Conservation (phyloP, 1,139 yeast genomes). For the Pneumocystis jirovecii region DNA sequence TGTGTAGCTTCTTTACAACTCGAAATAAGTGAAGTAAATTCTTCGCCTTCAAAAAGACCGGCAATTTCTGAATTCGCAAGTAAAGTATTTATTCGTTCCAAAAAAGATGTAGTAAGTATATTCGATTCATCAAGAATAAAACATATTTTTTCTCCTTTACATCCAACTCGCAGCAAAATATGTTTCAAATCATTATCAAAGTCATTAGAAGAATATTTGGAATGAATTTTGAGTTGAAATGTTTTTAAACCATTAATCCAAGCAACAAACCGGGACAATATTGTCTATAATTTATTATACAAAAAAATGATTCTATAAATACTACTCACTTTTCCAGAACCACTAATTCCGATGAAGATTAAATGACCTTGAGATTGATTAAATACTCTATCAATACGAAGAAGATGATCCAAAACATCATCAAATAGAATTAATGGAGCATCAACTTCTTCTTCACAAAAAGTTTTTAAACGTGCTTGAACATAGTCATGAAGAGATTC, state of each 20-base stretch:
- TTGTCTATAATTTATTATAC: constrained; percentile 27
- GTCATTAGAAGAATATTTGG: constrained; percentile 41
- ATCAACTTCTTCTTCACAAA: constrained; percentile 63
- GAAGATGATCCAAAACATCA: constrained; percentile 57
- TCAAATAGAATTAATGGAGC: constrained; percentile 49
- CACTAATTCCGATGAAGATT: constrained; percentile 72
- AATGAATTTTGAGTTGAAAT: constrained; percentile 43
- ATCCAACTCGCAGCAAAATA: constrained; percentile 36
- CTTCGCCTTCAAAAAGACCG: constrained; percentile 74
- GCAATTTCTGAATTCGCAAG: constrained; percentile 89
- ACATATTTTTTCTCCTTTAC: constrained; percentile 50
- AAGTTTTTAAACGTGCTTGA: constrained; percentile 49
- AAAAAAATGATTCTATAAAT: neutral
- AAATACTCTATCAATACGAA: constrained; percentile 69
- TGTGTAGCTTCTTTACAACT: constrained; percentile 47
- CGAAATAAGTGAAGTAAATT: constrained; percentile 38
- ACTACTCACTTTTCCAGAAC: constrained; percentile 48
- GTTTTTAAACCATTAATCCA: constrained; percentile 76
- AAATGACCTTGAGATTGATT: constrained; percentile 82
- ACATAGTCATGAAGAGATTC: constrained; percentile 41
- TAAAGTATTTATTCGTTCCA: constrained; percentile 83
- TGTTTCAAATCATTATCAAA: constrained; percentile 53
- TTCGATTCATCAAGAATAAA: constrained; percentile 71
- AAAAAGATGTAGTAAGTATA: constrained; percentile 58
- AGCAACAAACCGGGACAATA: constrained; percentile 64